Base-by-base conservation (phyloP, 2,329 filamentous ascomycete genomes). In the Beauveria scarabaeidicola region DNA sequence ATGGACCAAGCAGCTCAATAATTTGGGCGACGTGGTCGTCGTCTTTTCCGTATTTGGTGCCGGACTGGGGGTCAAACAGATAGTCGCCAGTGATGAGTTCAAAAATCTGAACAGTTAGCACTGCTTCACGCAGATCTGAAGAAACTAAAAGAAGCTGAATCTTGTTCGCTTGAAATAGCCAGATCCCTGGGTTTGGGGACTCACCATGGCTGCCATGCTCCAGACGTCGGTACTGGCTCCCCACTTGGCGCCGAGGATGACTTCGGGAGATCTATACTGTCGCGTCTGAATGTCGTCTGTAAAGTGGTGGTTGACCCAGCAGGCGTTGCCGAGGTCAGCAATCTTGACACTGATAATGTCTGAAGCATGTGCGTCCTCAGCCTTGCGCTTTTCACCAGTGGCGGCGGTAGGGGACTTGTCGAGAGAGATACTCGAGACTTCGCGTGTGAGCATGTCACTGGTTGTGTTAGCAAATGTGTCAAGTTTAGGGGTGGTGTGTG, bases 11-110 rank as follows among this genome's bases (percentile, higher is more conserved):
- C 5, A 99, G 82, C 74, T 99, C 94, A 71, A 99, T 97, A 68
- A 99, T 97, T 72, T 99, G 94, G 10, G 94, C 94, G 65, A 99
- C 97, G 76, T 99, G 94, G 71, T 99, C 94, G 76, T 99, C 94
- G 70, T 99, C 94, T 77, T 99, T 99, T 71, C 94, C 94, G 73
- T 99, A 99, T 75, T 97, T 97, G 46, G 93, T 97, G 63, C 94
- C 94, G 1, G 93, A 97, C 75, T 99, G 94, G 0, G 94, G 94
- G 69, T 99, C 94, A 74, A 99, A 99, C 47, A 99, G 85, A 70
- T 99, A 99, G 74, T 99, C 94, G 65, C 94, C 94, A 1, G 94
- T 99, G 66, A 99, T 97, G 48, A 99, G 80, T 73, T 99, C 94
- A 67, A 99, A 99, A 17, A 93, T 88, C 93, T 97, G 48, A 13